phyloP scores from a whole-genome alignment of 371 early-diverging fungal species.

The Circinella minor region DNA sequence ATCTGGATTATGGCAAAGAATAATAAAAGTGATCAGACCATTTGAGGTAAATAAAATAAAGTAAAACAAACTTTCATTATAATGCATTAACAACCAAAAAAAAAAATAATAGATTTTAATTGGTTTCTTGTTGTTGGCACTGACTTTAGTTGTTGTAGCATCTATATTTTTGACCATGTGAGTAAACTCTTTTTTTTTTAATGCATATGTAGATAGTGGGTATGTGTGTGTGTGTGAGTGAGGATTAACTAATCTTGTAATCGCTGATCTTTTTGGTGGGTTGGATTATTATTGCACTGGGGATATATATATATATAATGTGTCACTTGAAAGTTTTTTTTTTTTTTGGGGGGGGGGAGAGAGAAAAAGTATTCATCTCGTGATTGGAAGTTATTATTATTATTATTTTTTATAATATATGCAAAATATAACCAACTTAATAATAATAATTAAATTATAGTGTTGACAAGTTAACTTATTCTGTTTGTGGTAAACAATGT shows the following conservation, averaged over 20 bases:
- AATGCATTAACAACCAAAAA: too few relatives aligned
- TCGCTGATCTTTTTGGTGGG: not conserved
- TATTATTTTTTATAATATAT: too few relatives aligned
- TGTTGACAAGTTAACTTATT: constrained; percentile 58
- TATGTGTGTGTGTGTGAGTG: too few relatives aligned
- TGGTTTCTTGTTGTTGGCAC: constrained; percentile 36
- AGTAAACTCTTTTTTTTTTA: constrained; percentile 15
- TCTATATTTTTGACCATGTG: constrained; percentile 65
- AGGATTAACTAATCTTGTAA: not conserved
- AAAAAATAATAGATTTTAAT: constrained; percentile 30
- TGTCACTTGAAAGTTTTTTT: not conserved
- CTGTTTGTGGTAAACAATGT: constrained; percentile 68
- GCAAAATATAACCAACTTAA: not conserved
- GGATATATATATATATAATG: too few relatives aligned
- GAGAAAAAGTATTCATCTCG: too few relatives aligned
- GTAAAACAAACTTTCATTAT: not conserved
- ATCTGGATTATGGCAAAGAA: constrained; percentile 31
- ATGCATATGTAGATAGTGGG: too few relatives aligned
- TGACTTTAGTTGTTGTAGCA: constrained; percentile 39
- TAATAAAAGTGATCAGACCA: constrained; percentile 35
- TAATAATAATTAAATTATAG: constrained; percentile 5
- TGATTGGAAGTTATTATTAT: not conserved
- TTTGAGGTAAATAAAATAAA: constrained; percentile 43
- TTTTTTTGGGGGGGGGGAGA: not conserved
- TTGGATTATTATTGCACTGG: too few relatives aligned